Evolutionary conservation across 345 rosid species (phyloP).

Genomic region (Pseudoturritis turrita): DNA sequence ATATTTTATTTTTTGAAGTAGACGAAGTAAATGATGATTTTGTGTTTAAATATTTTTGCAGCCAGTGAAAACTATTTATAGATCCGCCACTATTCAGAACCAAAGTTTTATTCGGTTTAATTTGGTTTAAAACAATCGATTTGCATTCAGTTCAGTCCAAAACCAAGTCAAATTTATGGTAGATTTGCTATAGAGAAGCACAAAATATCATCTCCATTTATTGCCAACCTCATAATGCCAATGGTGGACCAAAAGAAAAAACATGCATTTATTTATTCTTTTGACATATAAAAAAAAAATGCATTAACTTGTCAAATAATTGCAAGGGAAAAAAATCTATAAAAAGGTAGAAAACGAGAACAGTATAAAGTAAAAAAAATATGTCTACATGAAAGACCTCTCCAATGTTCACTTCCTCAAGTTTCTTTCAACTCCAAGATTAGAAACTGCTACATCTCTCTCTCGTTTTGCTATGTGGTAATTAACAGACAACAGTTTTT

Average conservation of each 20-base stretch:
- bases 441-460: slow-evolving; percentile 17
- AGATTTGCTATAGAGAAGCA: slow-evolving; percentile 10
- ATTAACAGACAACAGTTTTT: slow-evolving; percentile 16
- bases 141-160: background rate
- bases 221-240: slow-evolving; percentile 33
- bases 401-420: slow-evolving; percentile 23
- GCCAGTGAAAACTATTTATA: too few species aligned
- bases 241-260: slow-evolving; percentile 31
- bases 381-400: slow-evolving; percentile 21
- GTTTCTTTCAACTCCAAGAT: slow-evolving; percentile 15
- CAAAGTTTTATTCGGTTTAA: background rate
- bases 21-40: too few species aligned
- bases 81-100: too few species aligned
- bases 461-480: slow-evolving; percentile 17
- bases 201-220: slow-evolving; percentile 32
- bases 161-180: slow-evolving; percentile 1
- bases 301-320: slow-evolving; percentile 25
- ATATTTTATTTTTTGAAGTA: too few species aligned
- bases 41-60: too few species aligned
- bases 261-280: slow-evolving; percentile 20
- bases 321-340: slow-evolving; percentile 11
- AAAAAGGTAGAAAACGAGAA: slow-evolving; percentile 18
- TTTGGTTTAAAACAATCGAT: background rate
- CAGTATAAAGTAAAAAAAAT: slow-evolving; percentile 13
- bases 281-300: slow-evolving; percentile 6